Conservation (phyloP, 106 monocot species). For the Xerophyta viscosa region DNA sequence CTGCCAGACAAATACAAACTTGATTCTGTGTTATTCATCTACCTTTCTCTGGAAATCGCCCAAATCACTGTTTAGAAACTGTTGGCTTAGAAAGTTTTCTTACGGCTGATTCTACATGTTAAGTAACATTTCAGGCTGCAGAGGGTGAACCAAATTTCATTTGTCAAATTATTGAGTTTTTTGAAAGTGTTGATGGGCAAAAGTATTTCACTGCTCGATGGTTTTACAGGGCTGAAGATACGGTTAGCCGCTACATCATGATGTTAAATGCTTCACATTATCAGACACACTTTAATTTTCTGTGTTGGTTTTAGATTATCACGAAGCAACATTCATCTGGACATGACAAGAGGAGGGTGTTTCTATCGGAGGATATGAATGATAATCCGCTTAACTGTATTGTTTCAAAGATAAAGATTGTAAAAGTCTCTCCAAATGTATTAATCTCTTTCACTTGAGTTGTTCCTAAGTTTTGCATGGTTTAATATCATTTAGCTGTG, state of each 20-base stretch:
- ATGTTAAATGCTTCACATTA: no score
- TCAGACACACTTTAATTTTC: not conserved
- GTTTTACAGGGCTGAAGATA: constrained; percentile 37
- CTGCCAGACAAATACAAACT: no score
- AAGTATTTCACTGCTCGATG: constrained; percentile 31
- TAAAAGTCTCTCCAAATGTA: constrained; percentile 28
- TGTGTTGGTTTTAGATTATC: constrained; percentile 6
- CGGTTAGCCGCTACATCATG: constrained; percentile 6
- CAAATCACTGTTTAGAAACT: not conserved
- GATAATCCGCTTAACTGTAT: constrained; percentile 35
- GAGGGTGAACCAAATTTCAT: constrained; percentile 24
- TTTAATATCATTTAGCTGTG: no score
- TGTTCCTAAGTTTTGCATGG: no score
- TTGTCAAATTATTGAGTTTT: constrained; percentile 28
- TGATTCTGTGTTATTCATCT: not conserved
- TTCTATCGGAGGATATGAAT: constrained; percentile 37
- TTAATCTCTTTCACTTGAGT: not conserved
- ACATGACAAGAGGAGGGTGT: constrained; percentile 26
- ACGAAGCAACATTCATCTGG: constrained; percentile 10
- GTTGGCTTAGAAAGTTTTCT: not conserved
- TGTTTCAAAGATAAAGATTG: constrained; percentile 23
- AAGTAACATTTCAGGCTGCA: constrained; percentile 15
- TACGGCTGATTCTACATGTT: no score
- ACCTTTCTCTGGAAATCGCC: not conserved
- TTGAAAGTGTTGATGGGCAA: constrained; percentile 7